phyloP scores from a whole-genome alignment of 1,284 basidiomycete species.

The Meripilus lineatus region DNA sequence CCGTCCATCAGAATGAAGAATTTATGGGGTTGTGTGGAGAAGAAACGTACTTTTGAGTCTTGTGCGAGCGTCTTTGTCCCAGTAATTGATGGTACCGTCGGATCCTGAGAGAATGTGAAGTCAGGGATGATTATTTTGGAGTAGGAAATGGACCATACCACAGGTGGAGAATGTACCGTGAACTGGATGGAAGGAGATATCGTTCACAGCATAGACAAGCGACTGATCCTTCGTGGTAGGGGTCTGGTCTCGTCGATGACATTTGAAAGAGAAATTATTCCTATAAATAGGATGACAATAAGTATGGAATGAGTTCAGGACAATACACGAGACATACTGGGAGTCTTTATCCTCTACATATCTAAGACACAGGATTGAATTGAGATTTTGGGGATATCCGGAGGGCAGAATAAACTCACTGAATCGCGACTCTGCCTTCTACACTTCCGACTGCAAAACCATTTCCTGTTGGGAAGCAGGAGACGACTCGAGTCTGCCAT shows the following conservation, averaged over 20 bases:
- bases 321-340: conserved; percentile 35
- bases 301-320: neutral
- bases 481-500: conserved; percentile 90
- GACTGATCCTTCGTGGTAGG: conserved; percentile 69
- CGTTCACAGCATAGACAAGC: conserved; percentile 88
- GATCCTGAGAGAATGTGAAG: conserved; percentile 40
- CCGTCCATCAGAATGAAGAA: neutral
- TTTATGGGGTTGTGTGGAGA: neutral
- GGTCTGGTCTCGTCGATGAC: conserved; percentile 77
- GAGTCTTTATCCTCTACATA: conserved; percentile 79
- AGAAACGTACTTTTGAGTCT: conserved; percentile 77
- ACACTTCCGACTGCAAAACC: conserved; percentile 93
- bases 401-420: conserved; percentile 59
- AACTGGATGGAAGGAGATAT: conserved; percentile 86
- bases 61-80: conserved; percentile 89
- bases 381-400: neutral
- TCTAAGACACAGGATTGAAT: conserved; percentile 33
- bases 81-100: conserved; percentile 80
- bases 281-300: conserved; percentile 33
- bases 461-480: conserved; percentile 78
- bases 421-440: conserved; percentile 94
- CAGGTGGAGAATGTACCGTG: conserved; percentile 95
- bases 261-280: conserved; percentile 94
- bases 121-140: conserved; percentile 14
- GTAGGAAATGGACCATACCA: conserved; percentile 46